Evolutionary conservation across 73 alveolate genomes (phyloP).

Genomic region (Paramecium octaurelia): DNA sequence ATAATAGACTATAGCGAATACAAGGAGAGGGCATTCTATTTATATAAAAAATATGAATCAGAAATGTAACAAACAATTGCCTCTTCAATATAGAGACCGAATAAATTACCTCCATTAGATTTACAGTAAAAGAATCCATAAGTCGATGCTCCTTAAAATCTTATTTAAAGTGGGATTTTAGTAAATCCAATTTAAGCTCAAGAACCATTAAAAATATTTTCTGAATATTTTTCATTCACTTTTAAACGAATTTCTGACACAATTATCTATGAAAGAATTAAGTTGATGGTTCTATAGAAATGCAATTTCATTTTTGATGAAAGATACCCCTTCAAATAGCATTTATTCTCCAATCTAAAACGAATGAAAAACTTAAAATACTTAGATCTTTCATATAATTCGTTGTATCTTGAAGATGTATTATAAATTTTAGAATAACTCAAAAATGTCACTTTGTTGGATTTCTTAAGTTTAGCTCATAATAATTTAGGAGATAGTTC

Average conservation of each 20-base stretch:
- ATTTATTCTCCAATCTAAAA: neutral
- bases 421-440: neutral
- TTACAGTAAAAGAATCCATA: neutral
- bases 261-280: neutral
- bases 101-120: neutral
- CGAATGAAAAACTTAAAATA: neutral
- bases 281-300: neutral
- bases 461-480: slow-evolving; percentile 32
- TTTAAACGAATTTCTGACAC: slow-evolving; percentile 4
- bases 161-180: neutral
- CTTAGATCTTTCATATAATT: neutral
- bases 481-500: neutral
- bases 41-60: neutral
- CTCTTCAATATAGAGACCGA: neutral
- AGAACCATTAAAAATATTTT: neutral
- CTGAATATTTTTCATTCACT: neutral
- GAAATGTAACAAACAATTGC: neutral
- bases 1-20: slow-evolving; percentile 5
- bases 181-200: neutral
- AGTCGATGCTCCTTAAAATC: neutral
- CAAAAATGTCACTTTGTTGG: neutral
- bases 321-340: neutral
- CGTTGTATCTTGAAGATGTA: neutral
- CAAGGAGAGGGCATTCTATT: neutral
- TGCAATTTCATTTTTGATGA: neutral